phyloP scores from a whole-genome alignment of 2,329 filamentous ascomycete genomes.

The Hirsutella minnesotensis region DNA sequence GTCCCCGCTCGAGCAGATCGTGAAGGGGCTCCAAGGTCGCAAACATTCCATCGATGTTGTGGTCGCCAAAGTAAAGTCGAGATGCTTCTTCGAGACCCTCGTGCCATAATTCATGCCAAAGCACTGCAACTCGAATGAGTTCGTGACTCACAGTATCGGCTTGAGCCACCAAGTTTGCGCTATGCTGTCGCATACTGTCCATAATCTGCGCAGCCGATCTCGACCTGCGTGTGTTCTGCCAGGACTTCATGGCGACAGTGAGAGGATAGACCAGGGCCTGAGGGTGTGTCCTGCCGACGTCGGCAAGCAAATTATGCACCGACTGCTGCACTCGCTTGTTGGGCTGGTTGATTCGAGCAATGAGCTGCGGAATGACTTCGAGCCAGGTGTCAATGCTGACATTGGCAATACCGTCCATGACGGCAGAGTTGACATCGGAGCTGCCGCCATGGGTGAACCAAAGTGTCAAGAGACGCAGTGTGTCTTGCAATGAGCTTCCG shows the following conservation, averaged over 20 bases:
- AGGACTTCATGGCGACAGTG: conserved; percentile 95
- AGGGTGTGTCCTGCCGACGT: conserved; percentile 88
- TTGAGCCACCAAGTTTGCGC: conserved; percentile 82
- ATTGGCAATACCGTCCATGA: conserved; percentile 80
- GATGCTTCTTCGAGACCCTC: conserved; percentile 96
- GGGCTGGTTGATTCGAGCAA: conserved; percentile 93
- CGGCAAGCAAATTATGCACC: conserved; percentile 82
- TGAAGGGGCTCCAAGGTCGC: conserved; percentile 80
- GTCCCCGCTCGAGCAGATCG: conserved; percentile 78
- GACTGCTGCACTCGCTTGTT: conserved; percentile 79
- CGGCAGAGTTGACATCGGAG: conserved; percentile 73
- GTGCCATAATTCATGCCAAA: conserved; percentile 99
- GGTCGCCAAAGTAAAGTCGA: conserved; percentile 90
- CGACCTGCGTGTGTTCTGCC: conserved; percentile 68
- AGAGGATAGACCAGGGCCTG: conserved; percentile 94
- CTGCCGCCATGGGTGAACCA: conserved; percentile 94
- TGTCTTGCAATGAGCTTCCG: conserved; percentile 90
- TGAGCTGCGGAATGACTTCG: conserved; percentile 93
- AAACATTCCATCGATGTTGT: conserved; percentile 98
- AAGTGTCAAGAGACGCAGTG: conserved; percentile 77
- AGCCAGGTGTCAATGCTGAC: conserved; percentile 98
- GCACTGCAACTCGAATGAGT: conserved; percentile 86
- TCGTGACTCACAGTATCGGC: conserved; percentile 93
- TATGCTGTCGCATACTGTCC: conserved; percentile 96
- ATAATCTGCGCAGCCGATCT: conserved; percentile 87